Evolutionary conservation across 345 rosid species (phyloP), one percentile per base, ranked within the genome.

Genomic region (Corchorus olitorius): DNA sequence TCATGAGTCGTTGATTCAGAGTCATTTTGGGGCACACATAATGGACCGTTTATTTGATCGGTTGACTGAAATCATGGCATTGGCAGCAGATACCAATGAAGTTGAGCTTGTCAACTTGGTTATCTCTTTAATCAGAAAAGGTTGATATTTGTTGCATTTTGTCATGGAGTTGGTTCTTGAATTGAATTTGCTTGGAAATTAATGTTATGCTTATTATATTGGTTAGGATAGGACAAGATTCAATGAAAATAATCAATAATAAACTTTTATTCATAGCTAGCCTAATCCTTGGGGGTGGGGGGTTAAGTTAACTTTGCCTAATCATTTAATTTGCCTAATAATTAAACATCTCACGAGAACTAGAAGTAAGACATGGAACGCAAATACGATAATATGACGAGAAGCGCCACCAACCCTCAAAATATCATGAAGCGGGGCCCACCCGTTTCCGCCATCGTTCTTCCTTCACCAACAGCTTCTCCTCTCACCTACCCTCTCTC

Each of bases 21-120:
- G 45, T 11, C 86, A 84, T 75, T 88, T 84, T n/a, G 86, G 86
- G 2, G 70, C 48, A 11, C 76, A 77, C 10, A 74, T 83, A 54
- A 39, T 80, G 75, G 89, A 88, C 35, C 22, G 20, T 13, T 76
- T 82, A 74, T 77, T 86, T 52, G 70, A 81, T 14, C 77, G 76
- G 60, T 78, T 84, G 52, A 37, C 10, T 8, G 78, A 70, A 58
- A 79, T 82, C 75, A 49, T 87, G 79, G 83, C 76, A 41, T 43
- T 87, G 79, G 83, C 76, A 41, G 76, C 69, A 5, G 83, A 85
- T 75, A 59, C 81, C 8, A 75, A 75, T 70, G 84, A 82, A 76
- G 82, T 79, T 33, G 82, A 78, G 59, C 88, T 78, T 63, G 75
- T 79, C 5, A 72, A 67, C 43, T 46, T 82, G 35, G 81, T 81